These are phyloP conservation scores for Dactylonectria macrodidyma DNA, from an alignment of 2,329 filamentous ascomycete species.

Conservation along the genomic window DNA sequence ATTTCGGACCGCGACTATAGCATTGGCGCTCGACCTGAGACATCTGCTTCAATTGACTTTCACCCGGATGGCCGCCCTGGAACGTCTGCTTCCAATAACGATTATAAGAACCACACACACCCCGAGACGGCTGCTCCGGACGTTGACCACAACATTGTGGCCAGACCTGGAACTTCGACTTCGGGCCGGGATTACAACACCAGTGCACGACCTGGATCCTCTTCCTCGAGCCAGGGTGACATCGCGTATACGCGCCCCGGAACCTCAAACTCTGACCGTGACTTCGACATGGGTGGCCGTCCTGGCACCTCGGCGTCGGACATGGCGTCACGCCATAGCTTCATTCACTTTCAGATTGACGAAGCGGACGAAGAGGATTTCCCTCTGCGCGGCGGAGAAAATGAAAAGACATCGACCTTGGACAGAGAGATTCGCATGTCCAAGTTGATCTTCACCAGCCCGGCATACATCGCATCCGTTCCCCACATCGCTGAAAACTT, in stretches of 20 bases:
- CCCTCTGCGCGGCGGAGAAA: constrained; percentile 31
- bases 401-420: constrained; percentile 48
- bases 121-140: constrained; percentile 13
- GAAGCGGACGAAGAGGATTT: constrained; percentile 41
- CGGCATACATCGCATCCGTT: constrained; percentile 57
- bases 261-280: constrained; percentile 18
- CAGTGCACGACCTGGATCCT: constrained; percentile 43
- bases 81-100: constrained; percentile 11
- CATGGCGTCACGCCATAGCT: constrained; percentile 33
- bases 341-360: constrained; percentile 22
- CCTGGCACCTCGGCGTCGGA: constrained; percentile 58
- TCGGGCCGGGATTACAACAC: not conserved
- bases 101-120: constrained; percentile 17
- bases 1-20: constrained; percentile 21
- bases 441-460: constrained; percentile 57
- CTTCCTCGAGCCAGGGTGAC: not conserved
- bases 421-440: constrained; percentile 58
- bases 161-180: constrained; percentile 9
- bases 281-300: constrained; percentile 29
- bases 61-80: constrained; percentile 45
- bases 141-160: constrained; percentile 10
- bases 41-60: constrained; percentile 15
- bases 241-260: constrained; percentile 9
- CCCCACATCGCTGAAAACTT: constrained; percentile 55
- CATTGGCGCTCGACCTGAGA: constrained; percentile 44